Base-by-base conservation (phyloP, 2,329 filamentous ascomycete species). In the Botrytis cinerea region DNA sequence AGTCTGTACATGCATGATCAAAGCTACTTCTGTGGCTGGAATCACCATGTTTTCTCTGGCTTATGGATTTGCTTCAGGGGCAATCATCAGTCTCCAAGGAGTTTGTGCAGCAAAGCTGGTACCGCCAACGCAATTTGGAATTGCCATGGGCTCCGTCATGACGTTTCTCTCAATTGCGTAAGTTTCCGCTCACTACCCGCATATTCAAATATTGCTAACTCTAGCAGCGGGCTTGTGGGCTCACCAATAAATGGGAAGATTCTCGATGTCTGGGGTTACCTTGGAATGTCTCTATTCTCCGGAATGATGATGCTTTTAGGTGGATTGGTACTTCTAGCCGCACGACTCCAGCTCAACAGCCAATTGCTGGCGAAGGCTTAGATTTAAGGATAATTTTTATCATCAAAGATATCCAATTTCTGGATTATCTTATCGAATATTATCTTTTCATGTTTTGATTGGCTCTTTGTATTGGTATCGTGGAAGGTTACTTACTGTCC, bases 221-320 rank as follows among this genome's bases (percentile, higher is more conserved):
- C 45, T 40, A 35, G n/a, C 7, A 78, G 75, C 25, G 76, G 75
- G 32, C 73, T 79, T 1, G 74, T 78, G 45, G 76, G 76, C 16
- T 75, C 78, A 16, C 77, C 78, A 3, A 78, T 78, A 18, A 78
- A 76, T 38, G 77, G 77, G 1, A 70, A 77, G 51, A 73, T 80
- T 14, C 64, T 80, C 9, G 57, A 45, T 38, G 35, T 48, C 2
- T 77, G 61, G 40, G 71, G 72, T 28, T 79, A 76, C 73, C 69
- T 78, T 20, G 75, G 76, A 38, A 60, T 79, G 4, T 76, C 75
- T 9, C 73, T 79, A 8, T 79, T 78, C 51, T 76, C 77, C 8
- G 76, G 77, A n/a, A 48, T 77, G 20, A 54, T 73, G 2, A 75
- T 79, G 71, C 35, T 79, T 9, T 25, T 78, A 22, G 78, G 78